These are phyloP conservation scores for Furcasterigmium furcatum DNA, from an alignment of 2,329 filamentous ascomycete genomes.

Conservation along the genomic window DNA sequence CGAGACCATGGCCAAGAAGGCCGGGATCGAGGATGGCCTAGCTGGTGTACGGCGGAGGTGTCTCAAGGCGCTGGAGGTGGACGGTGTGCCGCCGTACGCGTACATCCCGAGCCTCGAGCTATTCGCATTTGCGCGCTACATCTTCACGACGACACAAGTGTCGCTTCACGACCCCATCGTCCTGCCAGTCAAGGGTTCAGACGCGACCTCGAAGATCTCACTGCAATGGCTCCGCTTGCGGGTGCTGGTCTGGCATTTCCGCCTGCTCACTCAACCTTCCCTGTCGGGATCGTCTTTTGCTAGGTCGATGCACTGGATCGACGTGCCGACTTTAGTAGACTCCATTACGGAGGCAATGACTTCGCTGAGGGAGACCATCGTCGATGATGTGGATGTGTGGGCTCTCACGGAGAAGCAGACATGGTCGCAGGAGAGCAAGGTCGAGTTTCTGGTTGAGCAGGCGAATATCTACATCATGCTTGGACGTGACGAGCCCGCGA, in stretches of 20 bases:
- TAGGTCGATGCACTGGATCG: slow-evolving; percentile 55
- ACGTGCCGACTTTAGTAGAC: slow-evolving; percentile 53
- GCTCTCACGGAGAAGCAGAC: slow-evolving; percentile 20
- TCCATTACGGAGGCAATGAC: slow-evolving; percentile 39
- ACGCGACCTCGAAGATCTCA: slow-evolving; percentile 19
- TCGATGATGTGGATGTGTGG: slow-evolving; percentile 31
- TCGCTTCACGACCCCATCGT: slow-evolving; percentile 36
- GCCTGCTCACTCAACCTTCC: slow-evolving; percentile 55
- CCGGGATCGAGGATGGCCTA: slow-evolving; percentile 13
- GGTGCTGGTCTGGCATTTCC: slow-evolving; percentile 67
- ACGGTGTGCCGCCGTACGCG: slow-evolving; percentile 83
- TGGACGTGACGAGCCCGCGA: slow-evolving; percentile 74
- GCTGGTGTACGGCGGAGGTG: slow-evolving; percentile 30
- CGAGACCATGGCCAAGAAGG: slow-evolving; percentile 35
- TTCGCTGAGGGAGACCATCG: slow-evolving; percentile 34
- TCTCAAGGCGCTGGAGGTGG: slow-evolving; percentile 67
- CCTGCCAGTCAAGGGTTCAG: not conserved
- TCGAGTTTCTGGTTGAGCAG: slow-evolving; percentile 76
- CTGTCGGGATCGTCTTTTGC: slow-evolving; percentile 52
- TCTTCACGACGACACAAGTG: slow-evolving; percentile 25
- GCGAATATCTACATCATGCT: slow-evolving; percentile 82
- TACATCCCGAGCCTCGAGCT: slow-evolving; percentile 82
- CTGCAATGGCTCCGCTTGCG: slow-evolving; percentile 65
- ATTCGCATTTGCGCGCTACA: slow-evolving; percentile 66
- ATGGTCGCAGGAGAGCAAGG: slow-evolving; percentile 48